Percentiles rank a stretch among this genome's conserved stretches.
These are phyloP conservation scores for Ganoderma sp. DNA, from an alignment of 1,284 basidiomycete species.

Conservation along the genomic window DNA sequence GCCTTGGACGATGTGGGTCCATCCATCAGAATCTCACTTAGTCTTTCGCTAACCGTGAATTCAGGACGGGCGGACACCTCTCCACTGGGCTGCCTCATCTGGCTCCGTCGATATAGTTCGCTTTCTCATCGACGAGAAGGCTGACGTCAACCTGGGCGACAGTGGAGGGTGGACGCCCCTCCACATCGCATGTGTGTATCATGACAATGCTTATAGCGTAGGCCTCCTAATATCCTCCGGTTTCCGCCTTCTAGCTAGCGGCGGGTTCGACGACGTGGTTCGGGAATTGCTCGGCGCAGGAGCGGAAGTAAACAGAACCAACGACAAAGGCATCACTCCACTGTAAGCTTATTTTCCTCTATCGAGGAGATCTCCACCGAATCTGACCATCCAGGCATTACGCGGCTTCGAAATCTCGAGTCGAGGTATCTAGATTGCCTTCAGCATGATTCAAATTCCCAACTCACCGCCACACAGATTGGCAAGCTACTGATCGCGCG, in stretches of 20 bases:
- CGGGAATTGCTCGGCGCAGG: conserved; percentile 85
- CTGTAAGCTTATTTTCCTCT: conserved; percentile 59
- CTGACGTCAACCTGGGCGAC: conserved; percentile 77
- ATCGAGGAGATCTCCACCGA: conserved; percentile 19
- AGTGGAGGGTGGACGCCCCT: conserved; percentile 85
- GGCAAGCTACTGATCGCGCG: conserved; percentile 83
- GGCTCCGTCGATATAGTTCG: conserved; percentile 73
- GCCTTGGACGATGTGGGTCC: conserved; percentile 68
- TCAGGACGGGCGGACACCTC: conserved; percentile 86
- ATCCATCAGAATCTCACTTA: neutral
- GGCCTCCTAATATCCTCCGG: neutral
- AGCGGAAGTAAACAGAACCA: conserved; percentile 81
- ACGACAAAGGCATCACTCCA: conserved; percentile 87
- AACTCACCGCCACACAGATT: conserved; percentile 63
- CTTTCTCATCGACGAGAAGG: conserved; percentile 75
- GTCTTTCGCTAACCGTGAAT: conserved; percentile 12
- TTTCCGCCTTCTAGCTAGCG: conserved; percentile 64
- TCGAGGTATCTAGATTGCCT: conserved; percentile 62
- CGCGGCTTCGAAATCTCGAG: conserved; percentile 90
- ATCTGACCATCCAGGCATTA: conserved; percentile 70
- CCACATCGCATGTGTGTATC: conserved; percentile 78
- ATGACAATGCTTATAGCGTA: neutral
- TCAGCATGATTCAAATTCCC: neutral
- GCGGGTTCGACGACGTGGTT: conserved; percentile 80
- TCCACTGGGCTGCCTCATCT: conserved; percentile 89